Evolutionary conservation across 257 asterid genomes (phyloP).

Genomic region (Solanum chiquidenum): DNA sequence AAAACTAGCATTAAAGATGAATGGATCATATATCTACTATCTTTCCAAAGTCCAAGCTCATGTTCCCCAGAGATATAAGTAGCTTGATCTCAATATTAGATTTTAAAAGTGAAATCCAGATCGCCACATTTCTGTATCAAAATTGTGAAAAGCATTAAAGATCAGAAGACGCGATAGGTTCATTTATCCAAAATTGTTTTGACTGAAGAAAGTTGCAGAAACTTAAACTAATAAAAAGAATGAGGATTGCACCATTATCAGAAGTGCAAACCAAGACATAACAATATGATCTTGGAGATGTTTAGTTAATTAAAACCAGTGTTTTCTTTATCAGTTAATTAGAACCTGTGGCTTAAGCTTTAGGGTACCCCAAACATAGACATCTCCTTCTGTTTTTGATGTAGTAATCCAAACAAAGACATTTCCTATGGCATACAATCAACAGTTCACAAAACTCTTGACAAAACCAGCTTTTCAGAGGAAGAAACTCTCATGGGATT

Average conservation of each 20-base stretch:
- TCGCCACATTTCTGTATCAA: background rate
- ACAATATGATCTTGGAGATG: background rate
- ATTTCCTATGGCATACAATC: background rate
- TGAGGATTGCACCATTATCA: background rate
- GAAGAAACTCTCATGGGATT: background rate
- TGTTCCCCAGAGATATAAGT: background rate
- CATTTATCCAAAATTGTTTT: background rate
- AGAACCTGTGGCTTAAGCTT: background rate
- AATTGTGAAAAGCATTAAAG: background rate
- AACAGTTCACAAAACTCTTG: background rate
- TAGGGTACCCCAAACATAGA: background rate
- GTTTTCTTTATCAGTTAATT: background rate
- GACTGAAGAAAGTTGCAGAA: background rate
- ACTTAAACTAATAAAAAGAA: background rate
- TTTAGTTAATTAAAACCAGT: background rate
- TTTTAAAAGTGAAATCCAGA: background rate
- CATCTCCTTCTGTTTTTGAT: background rate
- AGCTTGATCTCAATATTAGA: background rate
- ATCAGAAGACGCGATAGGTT: background rate
- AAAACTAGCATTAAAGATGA: background rate
- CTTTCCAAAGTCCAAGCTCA: background rate
- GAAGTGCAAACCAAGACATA: background rate
- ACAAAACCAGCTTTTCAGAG: background rate
- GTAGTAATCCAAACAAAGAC: background rate
- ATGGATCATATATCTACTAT: background rate